Evolutionary conservation across 2,329 filamentous ascomycete species (phyloP).

Genomic region (Pyricularia sp.): DNA sequence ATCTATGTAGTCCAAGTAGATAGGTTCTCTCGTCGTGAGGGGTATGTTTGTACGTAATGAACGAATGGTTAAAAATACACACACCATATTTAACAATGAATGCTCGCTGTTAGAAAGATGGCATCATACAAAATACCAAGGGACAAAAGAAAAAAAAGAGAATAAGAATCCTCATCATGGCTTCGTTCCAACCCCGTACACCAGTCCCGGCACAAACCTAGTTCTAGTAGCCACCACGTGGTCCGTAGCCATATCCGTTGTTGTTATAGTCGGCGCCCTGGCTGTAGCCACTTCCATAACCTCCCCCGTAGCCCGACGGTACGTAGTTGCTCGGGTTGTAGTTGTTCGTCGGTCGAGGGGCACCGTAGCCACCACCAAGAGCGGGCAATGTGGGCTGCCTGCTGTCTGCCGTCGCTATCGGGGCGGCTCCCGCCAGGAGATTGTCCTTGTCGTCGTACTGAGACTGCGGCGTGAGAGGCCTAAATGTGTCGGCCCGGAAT

Average conservation of each 20-base stretch:
- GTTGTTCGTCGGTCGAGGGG: constrained; percentile 1
- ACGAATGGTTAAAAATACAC: neutral
- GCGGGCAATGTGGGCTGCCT: constrained; percentile 25
- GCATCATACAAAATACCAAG: neutral
- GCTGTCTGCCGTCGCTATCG: constrained; percentile 21
- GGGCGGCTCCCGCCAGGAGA: constrained; percentile 30
- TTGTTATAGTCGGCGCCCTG: constrained; percentile 3
- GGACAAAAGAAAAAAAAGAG: neutral
- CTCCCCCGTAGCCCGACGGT: neutral
- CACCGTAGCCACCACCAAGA: constrained; percentile 12
- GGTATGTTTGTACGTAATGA: neutral
- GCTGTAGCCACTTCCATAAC: constrained; percentile 4
- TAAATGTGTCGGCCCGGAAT: constrained; percentile 15
- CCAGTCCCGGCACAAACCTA: neutral
- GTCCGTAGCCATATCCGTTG: constrained; percentile 5
- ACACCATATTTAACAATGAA: neutral
- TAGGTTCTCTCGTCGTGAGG: neutral
- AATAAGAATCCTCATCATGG: neutral
- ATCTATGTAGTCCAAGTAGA: neutral
- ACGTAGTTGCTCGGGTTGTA: neutral
- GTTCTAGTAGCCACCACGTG: constrained; percentile 4
- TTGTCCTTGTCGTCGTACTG: constrained; percentile 21
- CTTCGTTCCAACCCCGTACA: neutral
- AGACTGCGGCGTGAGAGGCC: constrained; percentile 27
- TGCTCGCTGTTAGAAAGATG: neutral